Percentiles rank a stretch among this genome's conserved stretches.
Conservation (phyloP, 805 yeast genomes). For the Zygotorulaspora florentina region DNA sequence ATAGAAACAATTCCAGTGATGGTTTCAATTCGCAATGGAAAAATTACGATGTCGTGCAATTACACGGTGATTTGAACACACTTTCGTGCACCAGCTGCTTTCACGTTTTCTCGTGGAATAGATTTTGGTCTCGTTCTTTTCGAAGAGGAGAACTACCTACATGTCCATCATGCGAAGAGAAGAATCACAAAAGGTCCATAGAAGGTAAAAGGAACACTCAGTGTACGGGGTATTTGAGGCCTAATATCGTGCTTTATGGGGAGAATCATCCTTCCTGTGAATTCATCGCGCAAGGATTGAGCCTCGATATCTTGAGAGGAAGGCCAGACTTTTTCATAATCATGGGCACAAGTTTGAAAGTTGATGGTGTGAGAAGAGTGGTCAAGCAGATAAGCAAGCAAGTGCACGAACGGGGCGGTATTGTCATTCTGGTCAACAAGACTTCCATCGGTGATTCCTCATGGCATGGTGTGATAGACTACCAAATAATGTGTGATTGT, state of each 20-base stretch:
- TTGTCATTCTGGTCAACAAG: constrained; percentile 71
- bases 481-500: constrained; percentile 74
- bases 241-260: constrained; percentile 88
- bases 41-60: constrained; percentile 71
- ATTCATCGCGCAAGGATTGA: constrained; percentile 64
- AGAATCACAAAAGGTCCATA: constrained; percentile 50
- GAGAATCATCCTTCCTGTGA: constrained; percentile 90
- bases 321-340: constrained; percentile 79
- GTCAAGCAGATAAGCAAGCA: constrained; percentile 65
- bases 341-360: constrained; percentile 89
- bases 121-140: constrained; percentile 43
- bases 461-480: constrained; percentile 75
- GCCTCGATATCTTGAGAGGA: constrained; percentile 52
- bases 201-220: constrained; percentile 74
- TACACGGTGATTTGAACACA: constrained; percentile 83
- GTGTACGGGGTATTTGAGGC: constrained; percentile 71
- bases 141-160: constrained; percentile 67
- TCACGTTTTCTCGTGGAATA: constrained; percentile 56
- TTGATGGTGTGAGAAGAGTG: constrained; percentile 79
- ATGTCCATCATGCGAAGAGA: constrained; percentile 64
- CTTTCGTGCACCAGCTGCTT: constrained; percentile 75
- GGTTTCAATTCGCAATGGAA: constrained; percentile 49
- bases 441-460: constrained; percentile 54
- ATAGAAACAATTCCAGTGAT: constrained; percentile 30
- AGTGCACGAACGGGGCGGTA: constrained; percentile 76